Evolutionary conservation across 139 green algal genomes (phyloP).

Genomic region (Deuterostichococcus epilithicus): DNA sequence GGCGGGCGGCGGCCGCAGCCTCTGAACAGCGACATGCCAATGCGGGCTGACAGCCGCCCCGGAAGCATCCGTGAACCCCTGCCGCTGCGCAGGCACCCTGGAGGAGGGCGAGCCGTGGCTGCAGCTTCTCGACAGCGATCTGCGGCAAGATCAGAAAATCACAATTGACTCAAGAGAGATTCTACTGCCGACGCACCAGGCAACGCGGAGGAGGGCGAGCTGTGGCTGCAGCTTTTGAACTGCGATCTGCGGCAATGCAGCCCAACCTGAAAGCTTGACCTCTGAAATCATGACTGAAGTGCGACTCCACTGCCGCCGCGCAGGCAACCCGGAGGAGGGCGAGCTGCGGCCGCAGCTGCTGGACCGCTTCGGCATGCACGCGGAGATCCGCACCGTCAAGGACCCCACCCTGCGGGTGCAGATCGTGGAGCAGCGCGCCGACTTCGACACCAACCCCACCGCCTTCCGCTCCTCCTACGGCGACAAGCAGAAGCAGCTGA

Average conservation of each 20-base stretch:
- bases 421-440: slow-evolving; percentile 42
- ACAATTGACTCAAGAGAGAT: too few species aligned
- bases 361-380: slow-evolving; percentile 44
- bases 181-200: slow-evolving; percentile 72
- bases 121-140: slow-evolving; percentile 44
- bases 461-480: slow-evolving; percentile 26
- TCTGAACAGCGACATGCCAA: slow-evolving; percentile 43
- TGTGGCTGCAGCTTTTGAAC: slow-evolving; percentile 42
- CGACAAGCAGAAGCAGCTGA: slow-evolving; percentile 25
- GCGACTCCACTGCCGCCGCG: not conserved
- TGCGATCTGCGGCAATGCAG: slow-evolving; percentile 41
- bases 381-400: slow-evolving; percentile 34
- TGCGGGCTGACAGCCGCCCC: too few species aligned
- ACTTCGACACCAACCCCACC: slow-evolving; percentile 35
- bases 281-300: too few species aligned
- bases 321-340: slow-evolving; percentile 43
- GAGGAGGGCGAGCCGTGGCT: slow-evolving; percentile 44
- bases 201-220: slow-evolving; percentile 48
- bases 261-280: too few species aligned
- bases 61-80: too few species aligned
- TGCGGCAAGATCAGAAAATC: too few species aligned
- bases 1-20: slow-evolving; percentile 42
- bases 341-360: slow-evolving; percentile 45
- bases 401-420: slow-evolving; percentile 38
- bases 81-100: slow-evolving; percentile 31